Evolutionary conservation across 495 filamentous ascomycete genomes (phyloP).

Genomic region (Xylona heveae): DNA sequence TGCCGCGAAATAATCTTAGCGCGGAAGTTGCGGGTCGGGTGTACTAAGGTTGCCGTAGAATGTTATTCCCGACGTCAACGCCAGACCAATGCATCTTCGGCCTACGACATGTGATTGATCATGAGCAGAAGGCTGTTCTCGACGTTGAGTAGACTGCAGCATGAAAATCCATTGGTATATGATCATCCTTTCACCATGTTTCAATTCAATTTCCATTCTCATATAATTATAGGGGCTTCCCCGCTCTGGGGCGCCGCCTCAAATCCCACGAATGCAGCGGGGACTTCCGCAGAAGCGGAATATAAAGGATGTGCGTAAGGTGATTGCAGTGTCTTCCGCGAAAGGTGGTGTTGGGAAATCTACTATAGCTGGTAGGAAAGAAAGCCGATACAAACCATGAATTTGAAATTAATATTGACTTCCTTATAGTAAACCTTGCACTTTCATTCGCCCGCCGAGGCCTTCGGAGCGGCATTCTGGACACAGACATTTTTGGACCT

Average conservation of each 20-base stretch:
- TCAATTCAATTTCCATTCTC: neutral
- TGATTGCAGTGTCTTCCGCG: constrained; percentile 82
- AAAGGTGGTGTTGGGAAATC: constrained; percentile 96
- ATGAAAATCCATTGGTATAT: constrained; percentile 81
- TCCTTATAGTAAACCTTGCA: constrained; percentile 54
- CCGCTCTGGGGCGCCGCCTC: constrained; percentile 44
- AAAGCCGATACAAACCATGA: constrained; percentile 2
- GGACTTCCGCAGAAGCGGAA: constrained; percentile 61
- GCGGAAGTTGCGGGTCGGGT: too few species aligned
- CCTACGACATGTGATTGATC: constrained; percentile 1
- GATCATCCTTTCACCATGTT: neutral
- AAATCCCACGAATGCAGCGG: constrained; percentile 60
- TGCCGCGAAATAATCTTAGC: neutral
- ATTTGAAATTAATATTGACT: constrained; percentile 1
- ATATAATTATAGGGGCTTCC: constrained; percentile 46
- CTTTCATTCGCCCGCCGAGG: constrained; percentile 66
- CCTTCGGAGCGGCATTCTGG: constrained; percentile 65
- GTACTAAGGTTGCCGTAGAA: too few species aligned
- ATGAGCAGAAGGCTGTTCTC: constrained; percentile 46
- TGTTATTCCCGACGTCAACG: too few species aligned
- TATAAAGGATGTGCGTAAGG: constrained; percentile 64
- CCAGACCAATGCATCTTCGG: constrained; percentile 1
- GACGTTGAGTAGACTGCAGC: constrained; percentile 35
- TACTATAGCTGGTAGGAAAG: constrained; percentile 52
- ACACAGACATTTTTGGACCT: constrained; percentile 92